These are phyloP conservation scores for Pythium scleroteichum DNA, from an alignment of 352 stramenopile genomes.

Conservation along the genomic window DNA sequence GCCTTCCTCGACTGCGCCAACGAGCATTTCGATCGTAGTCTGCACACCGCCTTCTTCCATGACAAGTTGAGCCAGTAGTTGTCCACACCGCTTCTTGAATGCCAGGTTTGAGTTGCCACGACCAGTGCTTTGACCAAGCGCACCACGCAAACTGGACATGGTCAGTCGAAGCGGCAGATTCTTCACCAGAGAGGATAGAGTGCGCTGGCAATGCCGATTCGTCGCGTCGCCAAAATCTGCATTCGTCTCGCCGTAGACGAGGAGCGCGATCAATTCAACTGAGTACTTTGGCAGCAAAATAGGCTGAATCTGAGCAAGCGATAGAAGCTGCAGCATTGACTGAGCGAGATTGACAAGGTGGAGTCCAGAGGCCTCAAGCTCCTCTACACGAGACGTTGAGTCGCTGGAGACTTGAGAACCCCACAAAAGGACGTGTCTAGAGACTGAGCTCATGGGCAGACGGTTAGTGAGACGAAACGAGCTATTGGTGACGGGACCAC, in stretches of 20 bases:
- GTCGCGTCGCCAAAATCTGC: slow-evolving; percentile 10
- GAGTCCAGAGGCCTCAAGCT: slow-evolving; percentile 8
- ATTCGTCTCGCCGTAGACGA: slow-evolving; percentile 52
- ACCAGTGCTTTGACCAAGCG: slow-evolving; percentile 46
- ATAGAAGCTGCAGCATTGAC: slow-evolving; percentile 59
- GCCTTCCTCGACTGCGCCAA: slow-evolving; percentile 73
- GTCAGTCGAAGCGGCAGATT: slow-evolving; percentile 63
- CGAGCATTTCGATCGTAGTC: slow-evolving; percentile 81
- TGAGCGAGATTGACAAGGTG: slow-evolving; percentile 48
- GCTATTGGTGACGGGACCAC: slow-evolving; percentile 12
- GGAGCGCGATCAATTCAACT: slow-evolving; percentile 66
- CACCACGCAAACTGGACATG: slow-evolving; percentile 75
- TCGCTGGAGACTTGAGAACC: slow-evolving; percentile 12
- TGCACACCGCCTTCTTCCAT: slow-evolving; percentile 75
- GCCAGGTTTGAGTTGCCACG: slow-evolving; percentile 22
- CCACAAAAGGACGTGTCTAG: slow-evolving; percentile 53
- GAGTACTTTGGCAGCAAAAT: slow-evolving; percentile 83
- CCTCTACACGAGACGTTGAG: neutral
- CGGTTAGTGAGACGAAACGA: neutral
- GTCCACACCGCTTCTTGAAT: slow-evolving; percentile 68
- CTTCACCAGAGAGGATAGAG: slow-evolving; percentile 44
- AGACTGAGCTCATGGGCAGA: slow-evolving; percentile 35
- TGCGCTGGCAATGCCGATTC: slow-evolving; percentile 38
- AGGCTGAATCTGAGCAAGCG: slow-evolving; percentile 71
- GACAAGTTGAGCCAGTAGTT: slow-evolving; percentile 57